phyloP scores from a whole-genome alignment of 1,284 basidiomycete genomes.

The Sanghuangporus baumii region DNA sequence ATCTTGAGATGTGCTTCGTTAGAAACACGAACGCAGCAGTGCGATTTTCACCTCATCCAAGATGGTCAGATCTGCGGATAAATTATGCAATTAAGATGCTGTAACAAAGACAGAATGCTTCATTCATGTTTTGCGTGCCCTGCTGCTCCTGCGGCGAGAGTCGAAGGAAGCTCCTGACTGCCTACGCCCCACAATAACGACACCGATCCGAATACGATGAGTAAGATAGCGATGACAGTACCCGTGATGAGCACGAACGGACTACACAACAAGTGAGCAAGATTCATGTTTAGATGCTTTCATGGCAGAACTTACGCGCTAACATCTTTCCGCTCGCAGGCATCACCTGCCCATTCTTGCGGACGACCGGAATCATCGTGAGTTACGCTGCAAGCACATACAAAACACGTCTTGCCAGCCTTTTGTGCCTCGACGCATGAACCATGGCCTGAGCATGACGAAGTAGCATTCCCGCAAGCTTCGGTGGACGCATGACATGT shows the following conservation, averaged over 20 bases:
- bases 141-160: slow-evolving; percentile 50
- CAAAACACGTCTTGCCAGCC: slow-evolving; percentile 63
- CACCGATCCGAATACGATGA: slow-evolving; percentile 63
- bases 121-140: slow-evolving; percentile 12
- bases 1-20: background rate
- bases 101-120: background rate
- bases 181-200: slow-evolving; percentile 61
- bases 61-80: background rate
- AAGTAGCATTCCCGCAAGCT: slow-evolving; percentile 57
- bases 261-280: slow-evolving; percentile 32
- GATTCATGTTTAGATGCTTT: background rate
- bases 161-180: slow-evolving; percentile 59
- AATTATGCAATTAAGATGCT: background rate
- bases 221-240: slow-evolving; percentile 54
- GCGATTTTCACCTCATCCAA: background rate
- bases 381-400: slow-evolving; percentile 62
- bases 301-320: slow-evolving; percentile 51
- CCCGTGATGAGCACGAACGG: slow-evolving; percentile 68
- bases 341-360: slow-evolving; percentile 65
- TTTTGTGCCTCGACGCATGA: slow-evolving; percentile 55
- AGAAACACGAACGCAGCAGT: background rate
- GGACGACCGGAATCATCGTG: slow-evolving; percentile 43
- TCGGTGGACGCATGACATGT: slow-evolving; percentile 55
- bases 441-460: slow-evolving; percentile 64
- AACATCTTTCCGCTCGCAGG: slow-evolving; percentile 71